phyloP scores from a whole-genome alignment of 352 stramenopile species.

The Peronosclerospora sorghi region DNA sequence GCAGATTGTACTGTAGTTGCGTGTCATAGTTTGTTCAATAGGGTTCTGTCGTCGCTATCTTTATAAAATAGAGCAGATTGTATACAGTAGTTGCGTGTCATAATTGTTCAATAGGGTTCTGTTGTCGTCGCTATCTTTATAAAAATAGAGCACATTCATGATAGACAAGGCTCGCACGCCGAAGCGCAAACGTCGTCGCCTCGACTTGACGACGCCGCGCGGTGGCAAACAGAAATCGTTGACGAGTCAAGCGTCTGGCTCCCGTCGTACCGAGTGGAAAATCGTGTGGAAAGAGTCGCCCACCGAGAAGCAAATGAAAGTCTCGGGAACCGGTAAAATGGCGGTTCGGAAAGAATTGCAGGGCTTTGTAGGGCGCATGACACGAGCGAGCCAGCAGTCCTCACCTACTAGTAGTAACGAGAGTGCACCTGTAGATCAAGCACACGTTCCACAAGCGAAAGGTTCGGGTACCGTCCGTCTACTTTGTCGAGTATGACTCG shows the following conservation, averaged over 20 bases:
- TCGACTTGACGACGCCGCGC: slow-evolving; percentile 20
- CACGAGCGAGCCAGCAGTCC: slow-evolving; percentile 40
- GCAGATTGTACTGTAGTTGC: too few species aligned
- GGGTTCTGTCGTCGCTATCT: too few species aligned
- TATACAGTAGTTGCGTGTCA: too few species aligned
- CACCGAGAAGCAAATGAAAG: slow-evolving; percentile 65
- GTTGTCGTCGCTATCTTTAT: too few species aligned
- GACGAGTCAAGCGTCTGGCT: slow-evolving; percentile 1
- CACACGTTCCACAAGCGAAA: slow-evolving; percentile 11
- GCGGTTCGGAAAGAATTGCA: slow-evolving; percentile 57
- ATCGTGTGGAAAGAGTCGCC: slow-evolving; percentile 80
- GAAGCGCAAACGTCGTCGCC: slow-evolving; percentile 40
- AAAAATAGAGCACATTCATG: background rate
- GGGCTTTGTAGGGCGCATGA: slow-evolving; percentile 51
- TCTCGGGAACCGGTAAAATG: slow-evolving; percentile 58
- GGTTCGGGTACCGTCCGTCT: slow-evolving; percentile 3
- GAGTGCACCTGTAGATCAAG: slow-evolving; percentile 1
- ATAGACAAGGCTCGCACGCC: slow-evolving; percentile 18
- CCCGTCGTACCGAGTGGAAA: slow-evolving; percentile 17
- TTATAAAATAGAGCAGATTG: too few species aligned
- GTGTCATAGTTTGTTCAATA: too few species aligned
- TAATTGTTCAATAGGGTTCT: too few species aligned
- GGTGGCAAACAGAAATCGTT: background rate
- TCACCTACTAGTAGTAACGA: slow-evolving; percentile 13
- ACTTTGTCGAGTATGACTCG: too few species aligned